Evolutionary conservation across 495 filamentous ascomycete species (phyloP), one percentile per base, ranked within the genome.

Genomic region (Penicillium cataractarum): DNA sequence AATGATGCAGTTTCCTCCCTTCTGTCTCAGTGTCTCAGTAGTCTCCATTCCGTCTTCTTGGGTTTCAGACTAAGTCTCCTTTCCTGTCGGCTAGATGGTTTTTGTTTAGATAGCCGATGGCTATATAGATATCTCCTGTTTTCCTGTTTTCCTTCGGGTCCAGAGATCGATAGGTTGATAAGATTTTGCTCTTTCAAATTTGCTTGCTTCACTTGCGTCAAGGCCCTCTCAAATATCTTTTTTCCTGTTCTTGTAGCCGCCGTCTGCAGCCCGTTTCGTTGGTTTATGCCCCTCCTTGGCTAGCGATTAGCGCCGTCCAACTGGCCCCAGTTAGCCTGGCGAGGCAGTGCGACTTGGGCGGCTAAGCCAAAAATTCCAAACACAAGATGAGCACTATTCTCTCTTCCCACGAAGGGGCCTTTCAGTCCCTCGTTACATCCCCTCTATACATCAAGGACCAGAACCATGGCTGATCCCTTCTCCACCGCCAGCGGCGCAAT

Each of bases 401-500:
- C 22, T 13, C 13, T 50, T 6, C 7, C 42, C 40, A 21, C 17
- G 8, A 29, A 29, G 6, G 10, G 1, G 10, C 24, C 4, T 31
- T 31, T 31, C 7, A 31, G 7, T 26, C 6, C 46, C n/a, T 13
- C 9, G 24, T 24, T 46, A 21, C 24, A 46, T 46, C 0, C 19
- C 21, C 4, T 46, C 42, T 21, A 44, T 9, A 44, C 7, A 44
- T 13, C 19, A 12, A 46, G 22, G 32, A 19, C 13, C 12, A 52
- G 1, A 31, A 8, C n/a, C 8, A 54, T 54, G 51, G 32, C n/a
- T 0, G 51, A 54, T n/a, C 51, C 51, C 15, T 54, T 54, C 31
- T 54, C 51, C 27, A 31, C 51, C 15, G 51, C 51, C 17, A 37
- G 21, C 51, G 22, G 51, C 51, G 51, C 51, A 4, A 54, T 54